Percentiles rank a stretch among this genome's conserved stretches.
These are phyloP conservation scores for Colletotrichum caudatum DNA, from an alignment of 2,329 filamentous ascomycete genomes.

Conservation along the genomic window DNA sequence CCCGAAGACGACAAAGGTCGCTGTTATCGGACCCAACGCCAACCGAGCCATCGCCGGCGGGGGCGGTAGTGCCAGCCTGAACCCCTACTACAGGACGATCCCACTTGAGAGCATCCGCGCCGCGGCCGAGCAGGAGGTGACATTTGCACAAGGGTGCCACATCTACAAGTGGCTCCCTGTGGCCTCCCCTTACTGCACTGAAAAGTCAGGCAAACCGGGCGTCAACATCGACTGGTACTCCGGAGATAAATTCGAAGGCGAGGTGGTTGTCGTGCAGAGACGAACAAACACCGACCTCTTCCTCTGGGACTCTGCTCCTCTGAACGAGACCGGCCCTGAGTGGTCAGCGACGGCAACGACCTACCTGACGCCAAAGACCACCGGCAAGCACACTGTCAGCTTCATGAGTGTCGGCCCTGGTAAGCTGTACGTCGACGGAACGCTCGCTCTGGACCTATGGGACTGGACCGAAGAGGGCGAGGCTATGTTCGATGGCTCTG, in stretches of 20 bases:
- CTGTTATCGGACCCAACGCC: conserved; percentile 76
- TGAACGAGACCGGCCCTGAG: conserved; percentile 68
- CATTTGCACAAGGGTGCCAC: conserved; percentile 72
- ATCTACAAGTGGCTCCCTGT: conserved; percentile 75
- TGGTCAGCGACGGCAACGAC: conserved; percentile 75
- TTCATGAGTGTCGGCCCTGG: conserved; percentile 77
- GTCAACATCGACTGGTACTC: conserved; percentile 74
- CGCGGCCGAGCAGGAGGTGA: conserved; percentile 65
- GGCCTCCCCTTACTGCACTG: conserved; percentile 69
- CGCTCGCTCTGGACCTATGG: conserved; percentile 73
- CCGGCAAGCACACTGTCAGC: conserved; percentile 73
- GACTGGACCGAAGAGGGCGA: conserved; percentile 77
- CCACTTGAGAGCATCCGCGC: conserved; percentile 72
- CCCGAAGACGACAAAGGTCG: conserved; percentile 67
- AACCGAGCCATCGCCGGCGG: conserved; percentile 76
- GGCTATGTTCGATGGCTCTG: conserved; percentile 77
- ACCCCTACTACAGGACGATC: conserved; percentile 75
- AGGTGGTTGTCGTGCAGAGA: conserved; percentile 67
- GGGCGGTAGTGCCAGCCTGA: conserved; percentile 75
- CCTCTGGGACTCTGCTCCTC: conserved; percentile 76
- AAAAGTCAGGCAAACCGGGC: conserved; percentile 67
- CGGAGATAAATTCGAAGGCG: conserved; percentile 72
- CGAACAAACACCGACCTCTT: conserved; percentile 75
- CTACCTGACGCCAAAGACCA: conserved; percentile 67
- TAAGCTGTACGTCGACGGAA: conserved; percentile 69